Base-by-base conservation (phyloP, 2,329 filamentous ascomycete genomes). In the Laburnicola sp. region DNA sequence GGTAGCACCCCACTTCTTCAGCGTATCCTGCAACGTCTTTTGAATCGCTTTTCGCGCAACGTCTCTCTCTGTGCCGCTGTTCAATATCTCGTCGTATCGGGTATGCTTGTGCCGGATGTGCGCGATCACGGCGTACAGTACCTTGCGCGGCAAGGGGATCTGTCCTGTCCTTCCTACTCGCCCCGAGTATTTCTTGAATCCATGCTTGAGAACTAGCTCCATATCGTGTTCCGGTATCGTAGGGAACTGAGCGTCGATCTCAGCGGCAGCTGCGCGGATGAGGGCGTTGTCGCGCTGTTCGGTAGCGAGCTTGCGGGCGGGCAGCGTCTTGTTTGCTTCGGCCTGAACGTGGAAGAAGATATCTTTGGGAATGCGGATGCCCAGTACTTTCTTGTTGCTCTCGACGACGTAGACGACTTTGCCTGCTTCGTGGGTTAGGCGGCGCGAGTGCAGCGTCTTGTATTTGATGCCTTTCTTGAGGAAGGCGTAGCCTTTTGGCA, bases 81-180 rank as follows among this genome's bases (percentile, higher is more conserved):
- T 44, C 48, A 80, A 52, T 35, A 78, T 54, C 31, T 45, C 37
- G 10, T 82, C 78, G 50, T 83, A 83, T 1, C 68, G 57, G 0
- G 80, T 82, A 38, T 79, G 73, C 2, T 49, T 55, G 57, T 82
- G 80, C 5, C 80, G 71, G 3, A 79, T 72, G 54, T 82, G 76
- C 2, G 80, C 80, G 22, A 73, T 64, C 9, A 82, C 78, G 2
- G 78, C 80, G 23, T 81, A 69, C 39, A 64, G 57, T 3, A 75
- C 78, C 55, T 74, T 80, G 10, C 70, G 60, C 5, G 66, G 62
- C 31, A 78, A 39, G 0, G 64, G 62, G 4, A 80, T 59, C 38
- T 54, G 75, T 2, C 63, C 64, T 1, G 74, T 76, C 44, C 80
- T 67, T 2, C 80, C 80, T 1, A 82, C 80, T 7, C 80, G 69